Percentiles rank a stretch among this genome's conserved stretches.
Evolutionary conservation across 2,329 filamentous ascomycete genomes (phyloP).

Genomic region (Paecilomyces variotii): DNA sequence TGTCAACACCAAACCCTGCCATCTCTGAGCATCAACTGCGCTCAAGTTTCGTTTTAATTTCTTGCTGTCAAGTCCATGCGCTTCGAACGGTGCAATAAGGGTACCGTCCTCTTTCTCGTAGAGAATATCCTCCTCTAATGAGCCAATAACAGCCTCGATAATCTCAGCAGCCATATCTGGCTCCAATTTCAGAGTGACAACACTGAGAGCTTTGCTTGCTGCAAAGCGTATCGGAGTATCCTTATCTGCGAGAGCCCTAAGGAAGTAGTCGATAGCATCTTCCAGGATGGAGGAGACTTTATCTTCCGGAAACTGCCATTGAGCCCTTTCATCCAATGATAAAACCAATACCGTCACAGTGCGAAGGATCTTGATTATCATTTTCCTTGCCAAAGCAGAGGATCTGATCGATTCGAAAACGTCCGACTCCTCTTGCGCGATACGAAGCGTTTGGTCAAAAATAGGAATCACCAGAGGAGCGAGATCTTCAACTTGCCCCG

Average conservation of each 20-base stretch:
- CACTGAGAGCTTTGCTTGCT: conserved; percentile 84
- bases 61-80: conserved; percentile 23
- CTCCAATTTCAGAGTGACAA: conserved; percentile 73
- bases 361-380: conserved; percentile 75
- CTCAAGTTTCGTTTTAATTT: conserved; percentile 52
- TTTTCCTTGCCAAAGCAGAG: conserved; percentile 73
- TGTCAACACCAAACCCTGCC: conserved; percentile 88
- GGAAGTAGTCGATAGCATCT: conserved; percentile 69
- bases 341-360: conserved; percentile 62
- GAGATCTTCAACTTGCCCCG: conserved; percentile 68
- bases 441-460: conserved; percentile 55
- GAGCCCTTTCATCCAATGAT: conserved; percentile 36
- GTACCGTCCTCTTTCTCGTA: conserved; percentile 39
- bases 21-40: conserved; percentile 71
- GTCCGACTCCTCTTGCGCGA: conserved; percentile 46
- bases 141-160: conserved; percentile 73
- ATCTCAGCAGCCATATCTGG: conserved; percentile 77
- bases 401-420: conserved; percentile 51
- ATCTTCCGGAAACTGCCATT: conserved; percentile 19
- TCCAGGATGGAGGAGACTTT: conserved; percentile 55
- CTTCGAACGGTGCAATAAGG: conserved; percentile 29
- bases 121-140: conserved; percentile 55
- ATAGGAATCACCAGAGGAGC: conserved; percentile 57
- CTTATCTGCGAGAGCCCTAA: conserved; percentile 72
- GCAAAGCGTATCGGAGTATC: conserved; percentile 87